Conservation (phyloP, 2,329 filamentous ascomycete genomes). For the Penicillium sp. region DNA sequence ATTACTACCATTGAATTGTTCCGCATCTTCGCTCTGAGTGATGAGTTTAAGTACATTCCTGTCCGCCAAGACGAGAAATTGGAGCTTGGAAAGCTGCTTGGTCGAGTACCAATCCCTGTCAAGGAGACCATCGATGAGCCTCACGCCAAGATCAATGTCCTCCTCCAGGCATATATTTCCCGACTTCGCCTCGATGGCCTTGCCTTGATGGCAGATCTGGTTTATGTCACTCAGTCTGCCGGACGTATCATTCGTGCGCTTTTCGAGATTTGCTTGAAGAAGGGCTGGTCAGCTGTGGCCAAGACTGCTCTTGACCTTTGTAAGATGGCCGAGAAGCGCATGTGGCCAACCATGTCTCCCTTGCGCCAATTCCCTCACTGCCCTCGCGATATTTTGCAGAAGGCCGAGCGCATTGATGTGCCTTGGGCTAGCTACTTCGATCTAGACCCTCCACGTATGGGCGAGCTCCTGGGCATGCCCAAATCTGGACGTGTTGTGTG, state of each 20-base stretch:
- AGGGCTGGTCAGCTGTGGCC: slow-evolving; percentile 90
- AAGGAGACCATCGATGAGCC: slow-evolving; percentile 97
- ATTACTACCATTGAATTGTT: slow-evolving; percentile 95
- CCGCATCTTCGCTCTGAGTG: slow-evolving; percentile 90
- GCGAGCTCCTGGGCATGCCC: slow-evolving; percentile 85
- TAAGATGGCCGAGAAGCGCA: slow-evolving; percentile 98
- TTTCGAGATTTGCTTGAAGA: slow-evolving; percentile 96
- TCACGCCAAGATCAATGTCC: slow-evolving; percentile 96
- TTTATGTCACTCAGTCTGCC: slow-evolving; percentile 97
- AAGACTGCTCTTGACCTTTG: slow-evolving; percentile 91
- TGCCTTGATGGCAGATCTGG: slow-evolving; percentile 95
- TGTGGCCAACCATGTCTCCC: slow-evolving; percentile 99
- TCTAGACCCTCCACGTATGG: slow-evolving; percentile 93
- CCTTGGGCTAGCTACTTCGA: slow-evolving; percentile 94
- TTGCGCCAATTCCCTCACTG: slow-evolving; percentile 84
- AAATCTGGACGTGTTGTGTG: slow-evolving; percentile 85
- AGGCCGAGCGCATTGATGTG: slow-evolving; percentile 92
- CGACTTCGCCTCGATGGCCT: slow-evolving; percentile 89
- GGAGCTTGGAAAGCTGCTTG: slow-evolving; percentile 86
- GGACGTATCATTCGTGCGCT: slow-evolving; percentile 93
- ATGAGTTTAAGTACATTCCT: slow-evolving; percentile 98
- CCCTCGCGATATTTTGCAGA: slow-evolving; percentile 80
- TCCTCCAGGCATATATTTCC: slow-evolving; percentile 95
- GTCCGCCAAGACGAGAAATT: slow-evolving; percentile 97
- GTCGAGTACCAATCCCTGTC: slow-evolving; percentile 88